Base-by-base conservation (phyloP, 1,284 basidiomycete species). In the Neotropicomus parvogracilis region DNA sequence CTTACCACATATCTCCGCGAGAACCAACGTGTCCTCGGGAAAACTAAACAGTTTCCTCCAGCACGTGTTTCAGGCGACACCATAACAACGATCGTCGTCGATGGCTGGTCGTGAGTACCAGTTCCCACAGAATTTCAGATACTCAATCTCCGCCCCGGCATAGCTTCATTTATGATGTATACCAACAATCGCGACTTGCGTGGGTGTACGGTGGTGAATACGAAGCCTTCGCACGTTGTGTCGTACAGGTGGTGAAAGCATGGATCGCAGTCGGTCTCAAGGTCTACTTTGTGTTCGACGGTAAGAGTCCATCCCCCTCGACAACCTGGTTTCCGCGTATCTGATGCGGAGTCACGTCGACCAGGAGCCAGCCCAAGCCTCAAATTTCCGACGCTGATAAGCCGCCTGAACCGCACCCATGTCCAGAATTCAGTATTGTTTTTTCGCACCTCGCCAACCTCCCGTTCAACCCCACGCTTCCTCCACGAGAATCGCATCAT, bases 131-230 rank as follows among this genome's bases (percentile, higher is more conserved):
- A 33, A 34, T 16, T 17, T n/a, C n/a, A 42, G 1, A 20, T 33
- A 11, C 41, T 46, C 34, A 45, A n/a, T 16, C 14, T 40, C 12
- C 6, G 13, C 43, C 44, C 0, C 5, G 28, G 8, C 46, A 9
- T 59, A 94, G 91, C 26, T 85, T 95, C 66, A 86, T 94, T 54
- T 93, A 84, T 65, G 76, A 81, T 53, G 58, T 93, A 12, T 77
- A 88, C 54, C 70, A 77, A 34, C 75, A 78, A 51, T 79, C 81
- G 3, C 75, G 73, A 46, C 69, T 91, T 33, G 83, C 88, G 4
- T 93, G 89, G 89, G 83, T 88, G 0, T 90, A 88, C 52, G 91
- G 91, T 4, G 91, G 91, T 33, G 90, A 94, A 65, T 91, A 91
- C 59, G 63, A 70, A 3, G 72, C 75, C 29, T 86, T 91, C 58